A percentile compares a stretch with the other conserved stretches of the same genome.
Conservation (phyloP, 225 moss, liverwort and hornwort species). For the Neckera pumila region DNA sequence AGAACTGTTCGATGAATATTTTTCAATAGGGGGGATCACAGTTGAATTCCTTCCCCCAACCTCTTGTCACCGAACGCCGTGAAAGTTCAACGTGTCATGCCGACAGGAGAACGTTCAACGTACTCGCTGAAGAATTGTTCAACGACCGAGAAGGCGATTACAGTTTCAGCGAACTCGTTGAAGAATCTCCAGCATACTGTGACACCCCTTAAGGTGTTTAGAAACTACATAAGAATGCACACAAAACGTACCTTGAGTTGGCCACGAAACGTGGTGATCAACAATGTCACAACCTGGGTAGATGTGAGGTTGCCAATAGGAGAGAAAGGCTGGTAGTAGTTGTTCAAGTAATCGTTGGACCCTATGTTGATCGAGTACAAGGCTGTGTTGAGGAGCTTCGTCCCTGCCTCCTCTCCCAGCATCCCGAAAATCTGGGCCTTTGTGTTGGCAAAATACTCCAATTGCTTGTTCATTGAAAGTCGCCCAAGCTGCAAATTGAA, state of each 20-base stretch:
- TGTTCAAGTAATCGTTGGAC: slow-evolving; percentile 80
- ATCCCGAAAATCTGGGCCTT: slow-evolving; percentile 27
- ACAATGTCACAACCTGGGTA: not conserved
- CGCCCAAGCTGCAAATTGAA: slow-evolving; percentile 7
- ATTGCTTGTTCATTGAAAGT: slow-evolving; percentile 30
- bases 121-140: not conserved
- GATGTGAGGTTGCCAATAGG: slow-evolving; percentile 25
- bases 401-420: slow-evolving; percentile 28
- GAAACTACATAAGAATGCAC: not conserved
- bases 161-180: not conserved
- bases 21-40: not conserved
- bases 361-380: slow-evolving; percentile 50
- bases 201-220: not conserved
- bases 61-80: not conserved
- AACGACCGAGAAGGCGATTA: not conserved
- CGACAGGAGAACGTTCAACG: not conserved
- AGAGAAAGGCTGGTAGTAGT: slow-evolving; percentile 41
- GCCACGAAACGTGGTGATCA: slow-evolving; percentile 2
- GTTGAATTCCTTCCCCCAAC: not conserved
- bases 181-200: not conserved
- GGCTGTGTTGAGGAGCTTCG: slow-evolving; percentile 16
- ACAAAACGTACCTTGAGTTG: slow-evolving; percentile 10
- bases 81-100: not conserved
- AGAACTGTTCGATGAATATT: not conserved
- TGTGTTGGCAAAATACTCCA: slow-evolving; percentile 41